A percentile compares a stretch with the other conserved stretches of the same genome.
phyloP scores from a whole-genome alignment of 73 alveolate species.

The Uronychia binucleata region DNA sequence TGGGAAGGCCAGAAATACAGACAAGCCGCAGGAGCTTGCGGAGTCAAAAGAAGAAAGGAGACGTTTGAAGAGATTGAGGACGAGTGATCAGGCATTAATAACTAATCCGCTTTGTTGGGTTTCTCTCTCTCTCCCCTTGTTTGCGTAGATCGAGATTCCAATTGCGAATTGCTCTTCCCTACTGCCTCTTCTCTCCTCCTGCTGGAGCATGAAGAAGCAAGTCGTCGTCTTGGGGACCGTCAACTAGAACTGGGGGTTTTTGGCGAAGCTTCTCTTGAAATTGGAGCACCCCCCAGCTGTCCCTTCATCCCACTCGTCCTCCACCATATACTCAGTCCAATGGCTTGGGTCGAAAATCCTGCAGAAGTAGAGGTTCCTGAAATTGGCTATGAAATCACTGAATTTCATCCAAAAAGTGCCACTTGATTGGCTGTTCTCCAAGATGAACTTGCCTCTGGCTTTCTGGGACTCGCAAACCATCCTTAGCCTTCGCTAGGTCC shows the following conservation, averaged over 20 bases:
- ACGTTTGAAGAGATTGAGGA: too few species aligned
- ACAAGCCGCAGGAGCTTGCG: too few species aligned
- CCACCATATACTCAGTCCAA: neutral
- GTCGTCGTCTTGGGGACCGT: neutral
- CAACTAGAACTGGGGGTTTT: conserved; percentile 21
- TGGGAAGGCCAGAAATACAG: too few species aligned
- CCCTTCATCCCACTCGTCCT: conserved; percentile 9
- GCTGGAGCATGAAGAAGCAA: neutral
- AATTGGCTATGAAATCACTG: conserved; percentile 69
- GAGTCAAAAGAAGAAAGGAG: too few species aligned
- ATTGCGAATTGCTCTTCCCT: neutral
- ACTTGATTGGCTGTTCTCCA: conserved; percentile 55
- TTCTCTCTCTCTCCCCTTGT: neutral
- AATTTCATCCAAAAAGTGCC: conserved; percentile 88
- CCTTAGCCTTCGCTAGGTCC: conserved; percentile 78
- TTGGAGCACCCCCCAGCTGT: conserved; percentile 41
- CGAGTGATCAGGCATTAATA: too few species aligned
- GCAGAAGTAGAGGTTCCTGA: conserved; percentile 57
- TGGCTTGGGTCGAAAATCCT: conserved; percentile 34
- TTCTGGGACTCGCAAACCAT: conserved; percentile 35
- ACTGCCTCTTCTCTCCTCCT: conserved; percentile 15
- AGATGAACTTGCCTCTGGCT: conserved; percentile 32
- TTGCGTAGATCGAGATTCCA: conserved; percentile 1
- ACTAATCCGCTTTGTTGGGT: too few species aligned
- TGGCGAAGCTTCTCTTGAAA: neutral